Base-by-base conservation (phyloP, 768 basidiomycete genomes). In the Russula dissimulans region DNA sequence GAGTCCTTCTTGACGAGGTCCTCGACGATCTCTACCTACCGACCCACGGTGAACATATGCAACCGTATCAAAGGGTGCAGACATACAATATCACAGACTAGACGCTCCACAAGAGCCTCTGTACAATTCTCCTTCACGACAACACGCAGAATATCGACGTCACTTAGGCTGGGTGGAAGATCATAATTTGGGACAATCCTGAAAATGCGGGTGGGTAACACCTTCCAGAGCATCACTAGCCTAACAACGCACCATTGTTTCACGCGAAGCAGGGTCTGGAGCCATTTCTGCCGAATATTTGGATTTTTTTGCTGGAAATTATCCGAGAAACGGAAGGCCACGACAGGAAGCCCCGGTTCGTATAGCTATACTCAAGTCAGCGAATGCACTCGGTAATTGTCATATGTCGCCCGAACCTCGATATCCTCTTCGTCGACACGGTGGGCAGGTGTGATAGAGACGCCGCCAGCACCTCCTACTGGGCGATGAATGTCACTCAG, bases 71-170 rank as follows among this genome's bases (percentile, higher is more conserved):
- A 14, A 48, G 49, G 55, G 48, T 7, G 29, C 9, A 26, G 6
- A 74, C 84, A 71, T 66, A 88, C 85, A 48, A 92, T 74, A 61
- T 93, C 90, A 3, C 72, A 72, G 22, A 92, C 72, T 26, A 93
- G 78, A 56, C 82, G 75, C 56, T 74, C 72, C 56, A 74, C 71
- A 59, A 79, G 78, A 49, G 77, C 74, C 57, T 82, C 80, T 12
- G 78, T 75, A 64, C 79, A 71, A 49, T 74, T 80, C 72, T 84
- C 83, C 60, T 79, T 74, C 18, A 85, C 76, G 42, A 85, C 84
- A 22, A 83, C 83, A 57, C 85, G 80, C 54, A 86, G 74, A 60
- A 85, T 84, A 70, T 86, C 78, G 54, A 78, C 68, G 8, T 72
- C 68, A 59, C 82, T 71, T 59, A 79, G 69, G 63, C 74, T 70